Evolutionary conservation across 2,329 filamentous ascomycete species (phyloP), one percentile per base, ranked within the genome.

Genomic region (Trichoderma atrobrunneum): DNA sequence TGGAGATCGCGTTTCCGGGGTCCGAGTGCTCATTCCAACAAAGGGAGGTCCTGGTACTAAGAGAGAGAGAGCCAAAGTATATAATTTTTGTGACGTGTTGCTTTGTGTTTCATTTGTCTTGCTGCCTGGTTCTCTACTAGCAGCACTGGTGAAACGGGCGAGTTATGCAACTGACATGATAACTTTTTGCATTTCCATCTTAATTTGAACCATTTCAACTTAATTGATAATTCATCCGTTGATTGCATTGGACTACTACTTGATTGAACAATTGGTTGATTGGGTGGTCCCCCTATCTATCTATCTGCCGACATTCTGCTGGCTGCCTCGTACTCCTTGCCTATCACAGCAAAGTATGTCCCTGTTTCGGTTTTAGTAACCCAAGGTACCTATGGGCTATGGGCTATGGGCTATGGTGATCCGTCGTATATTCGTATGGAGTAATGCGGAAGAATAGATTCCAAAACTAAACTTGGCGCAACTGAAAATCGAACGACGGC

Each of bases 21-120:
- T 54, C 48, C 48, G 48, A 43, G 51, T 43, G 32, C 32, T 59
- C 64, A 67, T 67, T 67, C 64, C 64, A 59, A 28, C 64, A 67
- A 32, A 65, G 62, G 43, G 43, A 65, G 43, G 36, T 54, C n/a
- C 48, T 54, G 48, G 48, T 54, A 54, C 48, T 21, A 12, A 24
- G n/a, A 54, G 21, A 14, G 14, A 51, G 48, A 21, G n/a, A 51
- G n/a, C n/a, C 43, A 54, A 24, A 54, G 48, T 54, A 21, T 24
- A 54, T 54, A 24, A 24, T 24, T 54, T 54, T 54, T 54, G 48
- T 54, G 48, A 54, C 48, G 48, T 54, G 18, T 48, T 39, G 18
- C 36, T 39, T 60, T 43, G n/a, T 51, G 48, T 51, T 24, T 51
- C 54, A 28, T 18, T 24, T 60, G 60, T 60, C 18, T 32, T 18